Conservation (phyloP, 164 flowering plant genomes). For the Chloranthus sessilifolius region DNA sequence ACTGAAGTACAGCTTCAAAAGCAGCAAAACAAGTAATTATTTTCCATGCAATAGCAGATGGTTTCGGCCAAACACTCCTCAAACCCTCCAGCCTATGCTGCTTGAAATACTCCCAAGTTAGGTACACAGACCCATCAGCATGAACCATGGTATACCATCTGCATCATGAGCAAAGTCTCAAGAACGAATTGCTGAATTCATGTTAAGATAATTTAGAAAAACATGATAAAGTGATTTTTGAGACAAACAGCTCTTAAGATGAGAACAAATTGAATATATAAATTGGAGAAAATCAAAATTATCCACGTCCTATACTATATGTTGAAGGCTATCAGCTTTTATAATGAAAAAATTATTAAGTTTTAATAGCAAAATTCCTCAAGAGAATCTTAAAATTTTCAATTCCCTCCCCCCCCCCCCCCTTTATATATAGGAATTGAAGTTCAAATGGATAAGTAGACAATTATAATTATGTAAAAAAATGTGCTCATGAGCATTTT, state of each 20-base stretch:
- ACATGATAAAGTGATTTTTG: constrained; percentile 4
- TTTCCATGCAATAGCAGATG: constrained; percentile 74
- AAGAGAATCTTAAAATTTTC: no score
- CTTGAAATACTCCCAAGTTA: constrained; percentile 56
- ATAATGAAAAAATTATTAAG: no score
- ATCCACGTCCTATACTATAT: no score
- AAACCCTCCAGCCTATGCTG: constrained; percentile 68
- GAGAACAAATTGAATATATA: background rate
- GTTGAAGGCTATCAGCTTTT: no score
- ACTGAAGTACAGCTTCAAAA: constrained; percentile 93
- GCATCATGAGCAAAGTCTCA: constrained; percentile 29
- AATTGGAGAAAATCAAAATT: background rate
- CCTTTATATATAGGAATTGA: no score
- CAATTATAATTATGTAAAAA: no score
- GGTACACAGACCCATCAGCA: constrained; percentile 79
- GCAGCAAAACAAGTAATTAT: constrained; percentile 72
- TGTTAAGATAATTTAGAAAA: no score
- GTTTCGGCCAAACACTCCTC: constrained; percentile 74
- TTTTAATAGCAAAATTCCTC: no score
- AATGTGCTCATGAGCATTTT: no score
- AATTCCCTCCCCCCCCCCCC: no score
- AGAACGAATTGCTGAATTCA: no score
- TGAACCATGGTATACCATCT: constrained; percentile 99
- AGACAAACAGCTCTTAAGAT: background rate
- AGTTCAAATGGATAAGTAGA: no score